A percentile compares a stretch with the other conserved stretches of the same genome.
Conservation (phyloP, 164 flowering plant genomes). For the Euptelea pleiosperma region DNA sequence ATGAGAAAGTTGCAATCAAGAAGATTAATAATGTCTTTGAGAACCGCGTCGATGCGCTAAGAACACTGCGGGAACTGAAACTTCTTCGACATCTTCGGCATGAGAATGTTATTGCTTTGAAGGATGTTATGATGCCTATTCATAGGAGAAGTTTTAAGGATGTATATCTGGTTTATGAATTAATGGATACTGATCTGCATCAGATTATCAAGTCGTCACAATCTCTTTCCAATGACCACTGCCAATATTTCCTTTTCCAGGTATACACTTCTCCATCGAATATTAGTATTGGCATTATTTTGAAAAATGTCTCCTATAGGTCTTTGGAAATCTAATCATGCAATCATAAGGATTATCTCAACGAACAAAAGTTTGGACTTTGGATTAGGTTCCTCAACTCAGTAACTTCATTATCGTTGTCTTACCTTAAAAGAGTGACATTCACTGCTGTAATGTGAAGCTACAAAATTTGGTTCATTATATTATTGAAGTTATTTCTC, state of each 20-base stretch:
- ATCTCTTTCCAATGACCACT: slow-evolving; percentile 69
- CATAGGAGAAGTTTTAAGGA: slow-evolving; percentile 68
- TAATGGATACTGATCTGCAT: slow-evolving; percentile 91
- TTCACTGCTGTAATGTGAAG: too few relatives aligned
- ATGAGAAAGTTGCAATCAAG: slow-evolving; percentile 88
- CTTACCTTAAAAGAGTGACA: too few relatives aligned
- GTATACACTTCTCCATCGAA: slow-evolving; percentile 29
- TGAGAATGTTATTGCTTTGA: slow-evolving; percentile 76
- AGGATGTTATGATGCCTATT: slow-evolving; percentile 82
- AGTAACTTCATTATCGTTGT: too few relatives aligned
- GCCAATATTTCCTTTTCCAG: slow-evolving; percentile 88
- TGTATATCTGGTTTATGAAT: slow-evolving; percentile 84
- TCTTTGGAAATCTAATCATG: too few relatives aligned
- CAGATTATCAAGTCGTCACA: slow-evolving; percentile 84
- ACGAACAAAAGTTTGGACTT: too few relatives aligned
- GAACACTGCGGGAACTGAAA: slow-evolving; percentile 76
- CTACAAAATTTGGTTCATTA: too few relatives aligned
- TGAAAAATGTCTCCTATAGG: too few relatives aligned
- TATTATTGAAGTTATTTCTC: too few relatives aligned
- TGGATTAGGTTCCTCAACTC: too few relatives aligned
- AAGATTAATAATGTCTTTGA: slow-evolving; percentile 76
- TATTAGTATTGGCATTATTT: too few relatives aligned
- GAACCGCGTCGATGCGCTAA: slow-evolving; percentile 69
- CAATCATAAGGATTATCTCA: too few relatives aligned
- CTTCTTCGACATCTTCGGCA: slow-evolving; percentile 75